Evolutionary conservation across 2,329 filamentous ascomycete genomes (phyloP).

Genomic region (Aspergillus thermomutatus): DNA sequence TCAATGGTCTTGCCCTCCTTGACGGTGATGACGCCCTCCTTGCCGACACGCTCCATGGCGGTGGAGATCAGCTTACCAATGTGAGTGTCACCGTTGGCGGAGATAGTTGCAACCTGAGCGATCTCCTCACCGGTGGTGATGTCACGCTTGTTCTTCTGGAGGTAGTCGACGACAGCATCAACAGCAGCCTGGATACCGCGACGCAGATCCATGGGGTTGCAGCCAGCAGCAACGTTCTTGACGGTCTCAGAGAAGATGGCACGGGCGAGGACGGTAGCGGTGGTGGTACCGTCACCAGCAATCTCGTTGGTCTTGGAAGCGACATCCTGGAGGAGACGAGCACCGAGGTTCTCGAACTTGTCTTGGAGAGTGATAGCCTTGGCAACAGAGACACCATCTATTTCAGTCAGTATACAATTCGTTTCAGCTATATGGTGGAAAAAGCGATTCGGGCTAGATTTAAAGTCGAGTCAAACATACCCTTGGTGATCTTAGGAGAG

Average conservation of each 20-base stretch:
- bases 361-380: constrained; percentile 91
- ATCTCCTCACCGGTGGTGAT: constrained; percentile 98
- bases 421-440: constrained; percentile 3
- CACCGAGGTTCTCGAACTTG: constrained; percentile 99
- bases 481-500: constrained; percentile 99
- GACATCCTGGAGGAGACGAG: constrained; percentile 93
- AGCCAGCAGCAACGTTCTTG: constrained; percentile 98
- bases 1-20: constrained; percentile 99
- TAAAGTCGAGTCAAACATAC: constrained; percentile 58
- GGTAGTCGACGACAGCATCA: constrained; percentile 87
- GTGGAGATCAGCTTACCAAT: constrained; percentile 94
- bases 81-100: constrained; percentile 92
- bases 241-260: constrained; percentile 99
- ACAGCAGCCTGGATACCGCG: constrained; percentile 96
- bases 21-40: constrained; percentile 99
- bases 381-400: constrained; percentile 84
- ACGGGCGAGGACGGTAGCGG: constrained; percentile 91
- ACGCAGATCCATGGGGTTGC: constrained; percentile 99
- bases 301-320: constrained; percentile 99
- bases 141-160: constrained; percentile 94
- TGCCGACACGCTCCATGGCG: constrained; percentile 99
- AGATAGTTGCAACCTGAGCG: constrained; percentile 97
- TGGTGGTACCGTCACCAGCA: constrained; percentile 97
- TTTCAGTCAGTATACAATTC: constrained; percentile 18
- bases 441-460: not conserved